phyloP scores from a whole-genome alignment of 345 rosid genomes.

The Ailanthus altissimus region DNA sequence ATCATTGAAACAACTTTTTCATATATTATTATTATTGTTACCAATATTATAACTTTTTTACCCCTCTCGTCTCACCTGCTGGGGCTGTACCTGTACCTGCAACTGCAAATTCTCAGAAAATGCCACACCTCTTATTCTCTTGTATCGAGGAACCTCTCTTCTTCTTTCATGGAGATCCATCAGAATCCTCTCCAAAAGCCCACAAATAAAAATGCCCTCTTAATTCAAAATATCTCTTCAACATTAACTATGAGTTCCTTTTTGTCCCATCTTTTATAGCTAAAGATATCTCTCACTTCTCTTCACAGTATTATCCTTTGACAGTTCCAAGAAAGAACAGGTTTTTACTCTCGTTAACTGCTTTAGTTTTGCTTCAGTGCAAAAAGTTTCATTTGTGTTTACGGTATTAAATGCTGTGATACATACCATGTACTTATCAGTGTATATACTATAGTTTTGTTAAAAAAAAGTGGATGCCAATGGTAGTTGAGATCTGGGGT shows the following conservation, averaged over 20 bases:
- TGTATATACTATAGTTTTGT: neutral
- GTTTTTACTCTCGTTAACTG: slow-evolving; percentile 23
- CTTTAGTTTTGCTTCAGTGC: slow-evolving; percentile 22
- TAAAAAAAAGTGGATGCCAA: neutral
- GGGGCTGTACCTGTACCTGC: slow-evolving; percentile 17
- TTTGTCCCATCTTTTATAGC: slow-evolving; percentile 25
- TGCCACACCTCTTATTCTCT: slow-evolving; percentile 47
- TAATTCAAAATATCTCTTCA: neutral
- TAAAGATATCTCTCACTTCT: neutral
- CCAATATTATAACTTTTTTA: neutral
- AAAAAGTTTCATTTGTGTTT: slow-evolving; percentile 17
- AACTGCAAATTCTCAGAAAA: slow-evolving; percentile 47
- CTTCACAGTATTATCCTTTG: slow-evolving; percentile 3
- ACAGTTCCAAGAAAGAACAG: slow-evolving; percentile 23
- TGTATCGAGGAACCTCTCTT: slow-evolving; percentile 44
- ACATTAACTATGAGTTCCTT: slow-evolving; percentile 14
- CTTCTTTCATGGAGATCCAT: slow-evolving; percentile 46
- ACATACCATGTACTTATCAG: neutral
- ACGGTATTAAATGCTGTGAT: slow-evolving; percentile 15
- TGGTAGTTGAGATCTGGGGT: slow-evolving; percentile 38
- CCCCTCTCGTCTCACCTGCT: neutral
- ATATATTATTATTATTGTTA: too few species aligned
- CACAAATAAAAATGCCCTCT: slow-evolving; percentile 23
- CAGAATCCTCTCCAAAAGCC: slow-evolving; percentile 24
- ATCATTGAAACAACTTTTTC: slow-evolving; percentile 22